Evolutionary conservation across 495 filamentous ascomycete species (phyloP).

Genomic region (Margaritispora aquatica): DNA sequence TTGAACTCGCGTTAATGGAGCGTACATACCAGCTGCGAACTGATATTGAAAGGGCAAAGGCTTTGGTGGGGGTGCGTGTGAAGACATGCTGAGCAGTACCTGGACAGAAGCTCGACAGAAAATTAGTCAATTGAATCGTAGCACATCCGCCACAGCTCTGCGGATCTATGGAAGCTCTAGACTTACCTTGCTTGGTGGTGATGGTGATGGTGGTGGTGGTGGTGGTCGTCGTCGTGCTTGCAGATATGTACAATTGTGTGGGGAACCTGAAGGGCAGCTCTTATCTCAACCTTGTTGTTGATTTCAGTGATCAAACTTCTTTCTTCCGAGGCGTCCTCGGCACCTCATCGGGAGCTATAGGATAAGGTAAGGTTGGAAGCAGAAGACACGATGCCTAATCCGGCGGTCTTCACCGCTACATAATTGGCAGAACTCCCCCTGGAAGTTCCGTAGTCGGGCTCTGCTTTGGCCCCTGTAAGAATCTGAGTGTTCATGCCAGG

Average conservation of each 20-base stretch:
- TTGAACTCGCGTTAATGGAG: not conserved
- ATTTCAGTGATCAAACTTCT: too few species aligned
- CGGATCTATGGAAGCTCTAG: not conserved
- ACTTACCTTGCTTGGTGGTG: not conserved
- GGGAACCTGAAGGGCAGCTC: constrained; percentile 3
- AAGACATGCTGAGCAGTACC: constrained; percentile 17
- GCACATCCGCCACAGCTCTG: not conserved
- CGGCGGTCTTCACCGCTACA: not conserved
- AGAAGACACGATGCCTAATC: not conserved
- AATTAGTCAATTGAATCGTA: not conserved
- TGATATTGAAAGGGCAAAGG: constrained; percentile 81
- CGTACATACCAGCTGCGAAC: constrained; percentile 64
- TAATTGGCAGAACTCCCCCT: not conserved
- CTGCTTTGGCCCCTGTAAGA: too few species aligned
- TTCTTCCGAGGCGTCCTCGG: not conserved
- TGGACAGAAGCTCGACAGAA: not conserved
- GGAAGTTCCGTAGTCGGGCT: too few species aligned
- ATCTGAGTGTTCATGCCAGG: too few species aligned
- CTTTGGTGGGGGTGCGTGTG: constrained; percentile 30
- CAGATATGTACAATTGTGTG: too few species aligned
- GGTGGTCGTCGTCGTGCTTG: too few species aligned
- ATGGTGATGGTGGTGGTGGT: not conserved
- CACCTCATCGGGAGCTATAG: not conserved
- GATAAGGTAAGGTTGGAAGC: too few species aligned
- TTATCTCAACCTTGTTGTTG: not conserved